Evolutionary conservation across 148 eudicot species (phyloP).

Genomic region (Spergularia bocconei): DNA sequence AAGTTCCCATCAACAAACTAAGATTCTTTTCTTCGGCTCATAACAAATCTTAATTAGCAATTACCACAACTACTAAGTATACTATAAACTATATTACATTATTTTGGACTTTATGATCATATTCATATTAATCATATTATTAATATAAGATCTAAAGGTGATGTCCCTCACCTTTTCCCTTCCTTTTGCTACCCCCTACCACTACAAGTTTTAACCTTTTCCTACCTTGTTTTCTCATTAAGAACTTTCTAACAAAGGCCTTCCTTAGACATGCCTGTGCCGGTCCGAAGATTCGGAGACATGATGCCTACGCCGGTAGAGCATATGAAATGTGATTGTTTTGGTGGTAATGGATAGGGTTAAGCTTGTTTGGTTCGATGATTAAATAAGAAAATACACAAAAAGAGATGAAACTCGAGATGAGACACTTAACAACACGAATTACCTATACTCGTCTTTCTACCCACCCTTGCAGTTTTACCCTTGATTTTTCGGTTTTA

Average conservation of each 20-base stretch:
- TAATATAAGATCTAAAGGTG: background rate
- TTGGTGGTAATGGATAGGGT: no score
- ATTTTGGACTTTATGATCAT: no score
- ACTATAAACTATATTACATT: background rate
- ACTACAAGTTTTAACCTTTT: background rate
- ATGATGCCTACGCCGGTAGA: background rate
- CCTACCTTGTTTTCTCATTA: background rate
- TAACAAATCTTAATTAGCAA: conserved; percentile 17
- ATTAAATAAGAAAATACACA: no score
- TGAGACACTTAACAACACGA: no score
- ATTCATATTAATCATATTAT: background rate
- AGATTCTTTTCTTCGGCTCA: conserved; percentile 32
- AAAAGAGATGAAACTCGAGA: no score
- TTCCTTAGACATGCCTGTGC: conserved; percentile 14
- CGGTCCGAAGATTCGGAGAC: conserved; percentile 20
- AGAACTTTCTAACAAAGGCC: background rate
- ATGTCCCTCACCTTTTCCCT: background rate
- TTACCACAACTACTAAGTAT: conserved; percentile 6
- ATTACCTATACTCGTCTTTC: no score
- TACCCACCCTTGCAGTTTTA: no score
- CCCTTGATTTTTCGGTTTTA: no score
- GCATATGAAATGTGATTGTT: no score
- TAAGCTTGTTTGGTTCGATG: no score
- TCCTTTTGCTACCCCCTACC: background rate
- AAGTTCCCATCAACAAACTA: conserved; percentile 29